These are phyloP conservation scores for Clausena lansium DNA, from an alignment of 345 rosid genomes.

Conservation along the genomic window DNA sequence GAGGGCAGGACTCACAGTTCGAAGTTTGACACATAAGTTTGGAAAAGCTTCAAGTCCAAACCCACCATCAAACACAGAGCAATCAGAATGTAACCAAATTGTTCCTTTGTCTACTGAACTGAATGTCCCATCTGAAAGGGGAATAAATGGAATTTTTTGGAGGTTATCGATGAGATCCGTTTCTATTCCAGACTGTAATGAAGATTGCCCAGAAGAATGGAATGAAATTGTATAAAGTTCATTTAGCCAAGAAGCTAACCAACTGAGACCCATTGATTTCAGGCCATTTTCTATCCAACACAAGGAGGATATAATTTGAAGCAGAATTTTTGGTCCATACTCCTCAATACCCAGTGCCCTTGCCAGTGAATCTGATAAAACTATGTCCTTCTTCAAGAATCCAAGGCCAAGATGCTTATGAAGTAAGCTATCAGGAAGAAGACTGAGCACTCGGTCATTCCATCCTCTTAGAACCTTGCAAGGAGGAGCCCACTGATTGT, in stretches of 20 bases:
- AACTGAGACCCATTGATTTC: conserved; percentile 59
- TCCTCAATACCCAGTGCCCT: conserved; percentile 74
- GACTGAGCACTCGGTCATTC: conserved; percentile 58
- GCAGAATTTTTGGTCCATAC: conserved; percentile 70
- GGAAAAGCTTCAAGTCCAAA: conserved; percentile 67
- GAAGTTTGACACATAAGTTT: conserved; percentile 63
- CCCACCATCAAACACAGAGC: conserved; percentile 43
- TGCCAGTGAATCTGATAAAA: conserved; percentile 74
- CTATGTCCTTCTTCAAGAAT: conserved; percentile 67
- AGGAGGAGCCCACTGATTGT: conserved; percentile 75
- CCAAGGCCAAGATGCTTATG: conserved; percentile 81
- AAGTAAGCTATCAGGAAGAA: conserved; percentile 63
- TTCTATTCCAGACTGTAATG: conserved; percentile 33
- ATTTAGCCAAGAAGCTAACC: conserved; percentile 76
- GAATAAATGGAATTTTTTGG: conserved; percentile 64
- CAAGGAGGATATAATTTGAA: conserved; percentile 55
- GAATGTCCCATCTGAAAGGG: conserved; percentile 76
- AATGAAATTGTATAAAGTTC: conserved; percentile 44
- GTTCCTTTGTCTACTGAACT: conserved; percentile 66
- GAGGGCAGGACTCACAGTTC: conserved; percentile 60
- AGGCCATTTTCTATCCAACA: conserved; percentile 55
- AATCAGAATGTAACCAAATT: conserved; percentile 81
- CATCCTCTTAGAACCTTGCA: conserved; percentile 87
- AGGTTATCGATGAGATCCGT: conserved; percentile 44
- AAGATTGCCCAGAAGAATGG: conserved; percentile 44